Evolutionary conservation across 106 monocot species (phyloP), one percentile per base, ranked within the genome.

Genomic region (Acanthochlamys bracteata): DNA sequence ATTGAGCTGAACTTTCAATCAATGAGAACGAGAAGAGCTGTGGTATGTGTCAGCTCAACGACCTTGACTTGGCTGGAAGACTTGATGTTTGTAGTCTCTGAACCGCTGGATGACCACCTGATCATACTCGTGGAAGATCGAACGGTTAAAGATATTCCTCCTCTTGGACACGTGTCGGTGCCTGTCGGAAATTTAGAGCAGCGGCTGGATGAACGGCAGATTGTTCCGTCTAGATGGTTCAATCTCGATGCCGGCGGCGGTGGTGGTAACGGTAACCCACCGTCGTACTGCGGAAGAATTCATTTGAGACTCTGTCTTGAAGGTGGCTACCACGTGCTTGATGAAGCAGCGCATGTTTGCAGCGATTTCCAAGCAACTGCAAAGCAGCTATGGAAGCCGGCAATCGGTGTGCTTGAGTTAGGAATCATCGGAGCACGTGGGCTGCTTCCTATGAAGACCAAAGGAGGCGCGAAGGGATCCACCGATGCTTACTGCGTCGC

Each of bases 361-460:
- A 96, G 96, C 72, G 96, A 96, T 70, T 91, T 78, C 74, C 72
- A 91, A n/a, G 80, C 88, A 33, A 96, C 91, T 4, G 96, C 96
- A 4, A 91, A 88, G 72, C 88, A 88, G 69, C 80, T 96, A 8
- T 96, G 91, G 96, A 82, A 78, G 73, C 85, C 87, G 42, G 53
- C 87, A 17, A 73, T 91, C n/a, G 96, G 96, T 11, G 72, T 74
- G 11, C 76, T 96, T 19, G 96, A 96, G 69, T 74, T 96, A 19
- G 96, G 96, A 15, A 88, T 96, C 52, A 54, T 96, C 3, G 80
- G 88, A 0, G 87, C 87, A 16, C 75, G 95, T 0, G 85, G 85
- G 1, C 69, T 96, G 21, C 84, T 91, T 16, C 96, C 96, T n/a
- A 96, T 96, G 96, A 96, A 96, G 80, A 85, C 84, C 53, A 96